phyloP scores from a whole-genome alignment of 805 yeast species.

The Citeromyces matritensis region DNA sequence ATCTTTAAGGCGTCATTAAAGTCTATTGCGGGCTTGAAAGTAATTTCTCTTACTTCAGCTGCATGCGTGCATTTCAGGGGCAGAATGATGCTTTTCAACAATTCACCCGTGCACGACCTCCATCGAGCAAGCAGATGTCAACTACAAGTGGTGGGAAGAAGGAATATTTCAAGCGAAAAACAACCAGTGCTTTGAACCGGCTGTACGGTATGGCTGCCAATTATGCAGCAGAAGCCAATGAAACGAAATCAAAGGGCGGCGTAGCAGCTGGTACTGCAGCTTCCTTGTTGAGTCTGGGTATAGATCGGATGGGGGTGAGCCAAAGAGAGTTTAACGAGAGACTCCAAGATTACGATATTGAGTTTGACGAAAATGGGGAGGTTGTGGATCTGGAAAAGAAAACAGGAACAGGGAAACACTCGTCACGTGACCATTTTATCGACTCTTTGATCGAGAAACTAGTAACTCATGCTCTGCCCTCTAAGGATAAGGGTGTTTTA shows the following conservation, averaged over 20 bases:
- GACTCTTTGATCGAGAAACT: conserved; percentile 42
- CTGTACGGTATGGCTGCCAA: conserved; percentile 10
- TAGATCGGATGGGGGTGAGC: conserved; percentile 16
- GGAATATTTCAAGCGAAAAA: background rate
- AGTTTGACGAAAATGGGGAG: conserved; percentile 10
- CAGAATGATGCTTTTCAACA: too few relatives aligned
- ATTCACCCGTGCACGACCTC: too few relatives aligned
- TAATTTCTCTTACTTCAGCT: too few relatives aligned
- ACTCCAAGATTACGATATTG: conserved; percentile 6
- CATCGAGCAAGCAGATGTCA: conserved; percentile 1
- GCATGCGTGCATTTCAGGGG: too few relatives aligned
- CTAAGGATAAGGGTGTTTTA: conserved; percentile 28
- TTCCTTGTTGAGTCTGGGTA: conserved; percentile 24
- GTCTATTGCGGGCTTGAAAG: too few relatives aligned
- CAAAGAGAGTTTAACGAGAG: conserved; percentile 6
- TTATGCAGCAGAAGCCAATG: conserved; percentile 6
- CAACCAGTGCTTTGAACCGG: conserved; percentile 8
- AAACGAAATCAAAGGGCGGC: conserved; percentile 11
- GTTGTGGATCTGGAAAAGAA: conserved; percentile 5
- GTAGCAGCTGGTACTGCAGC: conserved; percentile 26
- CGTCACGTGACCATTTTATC: conserved; percentile 27
- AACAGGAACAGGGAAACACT: conserved; percentile 2
- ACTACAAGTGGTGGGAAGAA: background rate
- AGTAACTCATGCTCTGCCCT: conserved; percentile 31
- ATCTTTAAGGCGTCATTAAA: too few relatives aligned